Evolutionary conservation across 1,284 basidiomycete genomes (phyloP).

Genomic region (Rhodotorula sp.): DNA sequence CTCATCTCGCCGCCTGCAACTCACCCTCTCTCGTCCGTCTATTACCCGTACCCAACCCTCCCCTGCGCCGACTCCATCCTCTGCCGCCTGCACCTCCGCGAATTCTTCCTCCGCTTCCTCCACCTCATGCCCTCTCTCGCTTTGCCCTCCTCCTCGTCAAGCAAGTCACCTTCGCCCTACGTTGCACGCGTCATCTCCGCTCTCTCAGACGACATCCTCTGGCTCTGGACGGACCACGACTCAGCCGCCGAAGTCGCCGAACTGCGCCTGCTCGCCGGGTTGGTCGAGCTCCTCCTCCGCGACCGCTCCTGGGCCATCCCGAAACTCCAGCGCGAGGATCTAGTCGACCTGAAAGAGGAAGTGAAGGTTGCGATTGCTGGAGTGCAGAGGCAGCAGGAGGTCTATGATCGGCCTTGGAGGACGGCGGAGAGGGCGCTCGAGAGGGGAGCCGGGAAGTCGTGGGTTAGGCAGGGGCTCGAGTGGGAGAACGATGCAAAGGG

Average conservation of each 20-base stretch:
- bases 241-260: slow-evolving; percentile 11
- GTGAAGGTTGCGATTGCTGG: slow-evolving; percentile 6
- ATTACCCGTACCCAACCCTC: slow-evolving; percentile 4
- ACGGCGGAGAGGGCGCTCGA: slow-evolving; percentile 1
- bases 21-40: slow-evolving; percentile 4
- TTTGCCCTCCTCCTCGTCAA: not conserved
- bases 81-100: slow-evolving; percentile 20
- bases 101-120: slow-evolving; percentile 27
- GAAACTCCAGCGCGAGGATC: not conserved
- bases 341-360: slow-evolving; percentile 8
- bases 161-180: not conserved
- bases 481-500: slow-evolving; percentile 6
- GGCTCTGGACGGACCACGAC: slow-evolving; percentile 22
- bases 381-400: slow-evolving; percentile 10
- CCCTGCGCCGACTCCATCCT: slow-evolving; percentile 11
- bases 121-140: slow-evolving; percentile 11
- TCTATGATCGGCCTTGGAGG: slow-evolving; percentile 14
- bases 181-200: slow-evolving; percentile 11
- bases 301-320: not conserved
- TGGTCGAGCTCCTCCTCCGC: slow-evolving; percentile 11
- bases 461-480: not conserved
- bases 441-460: not conserved
- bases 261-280: slow-evolving; percentile 11
- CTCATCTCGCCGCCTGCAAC: slow-evolving; percentile 1
- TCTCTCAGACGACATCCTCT: slow-evolving; percentile 16